Conservation (phyloP, 192 early-diverging fungal genomes). For the Rhizophagus clarus region DNA sequence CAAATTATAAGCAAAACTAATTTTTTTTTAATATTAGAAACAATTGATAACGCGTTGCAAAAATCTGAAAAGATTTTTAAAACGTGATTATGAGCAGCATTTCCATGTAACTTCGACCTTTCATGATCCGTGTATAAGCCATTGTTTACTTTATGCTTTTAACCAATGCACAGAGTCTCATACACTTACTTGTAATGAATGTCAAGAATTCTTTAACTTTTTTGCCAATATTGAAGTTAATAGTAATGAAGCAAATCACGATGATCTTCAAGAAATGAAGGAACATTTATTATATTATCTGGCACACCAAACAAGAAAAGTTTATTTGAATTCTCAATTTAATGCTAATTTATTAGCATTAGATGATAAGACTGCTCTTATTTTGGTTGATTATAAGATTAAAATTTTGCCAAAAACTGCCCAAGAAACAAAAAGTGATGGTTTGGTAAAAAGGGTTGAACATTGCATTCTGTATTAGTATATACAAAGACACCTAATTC, state of each 20-base stretch:
- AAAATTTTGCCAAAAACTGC: conserved; percentile 2
- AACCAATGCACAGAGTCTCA: background rate
- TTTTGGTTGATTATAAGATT: conserved; percentile 15
- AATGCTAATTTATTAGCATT: background rate
- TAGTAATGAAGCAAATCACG: background rate
- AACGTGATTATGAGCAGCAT: background rate
- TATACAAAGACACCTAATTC: background rate
- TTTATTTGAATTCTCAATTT: no score
- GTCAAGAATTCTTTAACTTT: conserved; percentile 1
- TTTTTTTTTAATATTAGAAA: background rate
- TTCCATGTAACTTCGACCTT: background rate
- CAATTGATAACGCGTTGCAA: background rate
- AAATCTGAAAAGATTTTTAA: background rate
- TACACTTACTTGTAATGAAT: background rate
- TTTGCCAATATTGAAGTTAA: background rate
- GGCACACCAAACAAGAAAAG: background rate
- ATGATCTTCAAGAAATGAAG: background rate
- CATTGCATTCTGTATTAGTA: background rate
- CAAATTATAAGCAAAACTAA: background rate
- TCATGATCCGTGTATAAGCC: background rate
- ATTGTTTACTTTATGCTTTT: conserved; percentile 16
- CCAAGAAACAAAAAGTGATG: background rate
- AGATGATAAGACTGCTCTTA: background rate
- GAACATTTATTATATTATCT: background rate
- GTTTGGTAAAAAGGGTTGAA: no score